These are phyloP conservation scores for Paecilomyces variotii DNA, from an alignment of 2,329 filamentous ascomycete genomes.

Conservation along the genomic window DNA sequence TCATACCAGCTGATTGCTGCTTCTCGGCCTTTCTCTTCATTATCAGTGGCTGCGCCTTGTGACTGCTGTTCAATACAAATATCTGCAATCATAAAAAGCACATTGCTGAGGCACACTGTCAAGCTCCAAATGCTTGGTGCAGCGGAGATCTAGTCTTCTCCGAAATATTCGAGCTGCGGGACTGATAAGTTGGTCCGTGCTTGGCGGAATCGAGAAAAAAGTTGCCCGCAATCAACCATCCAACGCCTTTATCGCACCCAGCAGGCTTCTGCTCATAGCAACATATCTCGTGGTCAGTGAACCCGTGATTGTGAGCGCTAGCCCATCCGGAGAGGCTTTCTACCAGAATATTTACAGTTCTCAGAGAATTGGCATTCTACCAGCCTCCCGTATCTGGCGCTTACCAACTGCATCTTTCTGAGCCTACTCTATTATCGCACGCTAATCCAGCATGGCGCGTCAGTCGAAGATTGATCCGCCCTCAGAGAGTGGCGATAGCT, in stretches of 20 bases:
- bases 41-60: background rate
- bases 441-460: conserved; percentile 15
- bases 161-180: conserved; percentile 15
- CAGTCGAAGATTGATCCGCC: conserved; percentile 15
- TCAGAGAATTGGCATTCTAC: background rate
- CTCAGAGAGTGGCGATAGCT: conserved; percentile 12
- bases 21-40: conserved; percentile 35
- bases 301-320: background rate
- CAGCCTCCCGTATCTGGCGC: background rate
- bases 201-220: conserved; percentile 31
- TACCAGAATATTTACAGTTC: background rate
- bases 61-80: background rate
- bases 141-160: conserved; percentile 7
- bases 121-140: conserved; percentile 3
- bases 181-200: conserved; percentile 28
- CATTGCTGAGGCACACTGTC: background rate
- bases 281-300: background rate
- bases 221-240: conserved; percentile 10
- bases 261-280: background rate
- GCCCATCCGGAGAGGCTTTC: background rate
- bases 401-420: background rate
- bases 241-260: conserved; percentile 13
- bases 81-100: background rate
- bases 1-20: conserved; percentile 24
- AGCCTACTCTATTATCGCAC: background rate